phyloP scores from a whole-genome alignment of 2,329 filamentous ascomycete genomes.

The Byssoonygena ceratinophila region DNA sequence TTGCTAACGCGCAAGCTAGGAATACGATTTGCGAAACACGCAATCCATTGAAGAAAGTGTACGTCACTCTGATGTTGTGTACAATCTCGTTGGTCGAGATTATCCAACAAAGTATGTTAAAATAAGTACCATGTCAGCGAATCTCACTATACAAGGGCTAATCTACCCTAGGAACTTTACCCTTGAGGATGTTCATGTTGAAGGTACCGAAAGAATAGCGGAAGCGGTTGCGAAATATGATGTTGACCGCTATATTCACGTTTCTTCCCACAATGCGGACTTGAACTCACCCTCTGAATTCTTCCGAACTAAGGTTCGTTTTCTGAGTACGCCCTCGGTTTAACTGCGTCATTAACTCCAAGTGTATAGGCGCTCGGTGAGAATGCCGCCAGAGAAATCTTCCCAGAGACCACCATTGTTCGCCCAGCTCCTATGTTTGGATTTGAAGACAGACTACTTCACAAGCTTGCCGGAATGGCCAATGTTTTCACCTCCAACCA shows the following conservation, averaged over 20 bases:
- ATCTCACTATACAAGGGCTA: background rate
- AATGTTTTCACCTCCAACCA: conserved; percentile 86
- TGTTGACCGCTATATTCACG: conserved; percentile 89
- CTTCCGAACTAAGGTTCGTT: conserved; percentile 70
- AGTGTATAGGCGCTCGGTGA: conserved; percentile 59
- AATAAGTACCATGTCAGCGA: background rate
- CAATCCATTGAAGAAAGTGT: conserved; percentile 93
- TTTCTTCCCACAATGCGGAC: conserved; percentile 87
- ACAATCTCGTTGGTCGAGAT: conserved; percentile 87
- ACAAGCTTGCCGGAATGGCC: conserved; percentile 67
- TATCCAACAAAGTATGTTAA: conserved; percentile 80
- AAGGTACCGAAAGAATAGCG: conserved; percentile 81
- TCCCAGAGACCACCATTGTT: conserved; percentile 94
- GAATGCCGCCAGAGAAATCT: conserved; percentile 73
- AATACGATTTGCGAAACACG: conserved; percentile 91
- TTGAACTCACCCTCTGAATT: conserved; percentile 74
- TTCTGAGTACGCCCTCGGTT: background rate
- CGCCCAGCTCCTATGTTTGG: conserved; percentile 89
- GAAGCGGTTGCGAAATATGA: conserved; percentile 97
- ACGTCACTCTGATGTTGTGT: conserved; percentile 92
- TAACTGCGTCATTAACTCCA: conserved; percentile 15
- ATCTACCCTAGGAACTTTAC: conserved; percentile 64
- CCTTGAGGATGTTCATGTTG: conserved; percentile 83
- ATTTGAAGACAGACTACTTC: conserved; percentile 83
- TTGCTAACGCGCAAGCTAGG: conserved; percentile 40